Conservation (phyloP, 208 protist species). For the Trypanosoma cruzi region DNA sequence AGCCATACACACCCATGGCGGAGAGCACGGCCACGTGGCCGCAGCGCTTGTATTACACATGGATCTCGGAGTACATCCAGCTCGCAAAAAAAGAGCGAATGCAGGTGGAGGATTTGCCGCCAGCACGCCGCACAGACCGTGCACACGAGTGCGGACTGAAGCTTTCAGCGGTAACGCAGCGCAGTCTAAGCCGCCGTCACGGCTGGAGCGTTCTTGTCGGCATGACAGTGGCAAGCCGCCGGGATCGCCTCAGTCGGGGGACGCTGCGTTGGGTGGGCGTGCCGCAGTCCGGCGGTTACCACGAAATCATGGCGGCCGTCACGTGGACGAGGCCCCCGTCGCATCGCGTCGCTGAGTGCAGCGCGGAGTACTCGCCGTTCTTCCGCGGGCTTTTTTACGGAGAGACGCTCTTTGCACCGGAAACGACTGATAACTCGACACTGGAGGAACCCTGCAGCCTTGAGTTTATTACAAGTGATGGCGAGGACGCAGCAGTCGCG, state of each 20-base stretch:
- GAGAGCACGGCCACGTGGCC: conserved; percentile 47
- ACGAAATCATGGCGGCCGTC: conserved; percentile 19
- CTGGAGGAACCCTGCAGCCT: conserved; percentile 15
- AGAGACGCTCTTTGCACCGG: conserved; percentile 18
- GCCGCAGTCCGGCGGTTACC: conserved; percentile 11
- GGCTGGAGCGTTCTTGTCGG: conserved; percentile 54
- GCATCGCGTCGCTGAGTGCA: neutral
- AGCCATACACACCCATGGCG: conserved; percentile 35
- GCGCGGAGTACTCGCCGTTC: conserved; percentile 15
- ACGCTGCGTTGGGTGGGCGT: conserved; percentile 33
- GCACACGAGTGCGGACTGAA: conserved; percentile 37
- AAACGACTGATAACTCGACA: conserved; percentile 21
- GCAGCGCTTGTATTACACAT: conserved; percentile 45
- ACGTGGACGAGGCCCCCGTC: conserved; percentile 9
- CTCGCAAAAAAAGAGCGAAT: conserved; percentile 51
- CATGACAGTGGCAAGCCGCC: conserved; percentile 30
- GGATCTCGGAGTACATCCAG: conserved; percentile 38
- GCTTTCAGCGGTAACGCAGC: conserved; percentile 40
- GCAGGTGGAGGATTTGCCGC: conserved; percentile 37
- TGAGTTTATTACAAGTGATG: neutral
- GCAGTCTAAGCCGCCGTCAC: conserved; percentile 36
- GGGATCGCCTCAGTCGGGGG: conserved; percentile 47
- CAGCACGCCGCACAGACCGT: conserved; percentile 22
- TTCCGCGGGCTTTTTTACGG: conserved; percentile 18
- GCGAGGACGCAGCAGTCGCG: neutral